Base-by-base conservation (phyloP, 805 yeast genomes). In the Ogataea methylovora region DNA sequence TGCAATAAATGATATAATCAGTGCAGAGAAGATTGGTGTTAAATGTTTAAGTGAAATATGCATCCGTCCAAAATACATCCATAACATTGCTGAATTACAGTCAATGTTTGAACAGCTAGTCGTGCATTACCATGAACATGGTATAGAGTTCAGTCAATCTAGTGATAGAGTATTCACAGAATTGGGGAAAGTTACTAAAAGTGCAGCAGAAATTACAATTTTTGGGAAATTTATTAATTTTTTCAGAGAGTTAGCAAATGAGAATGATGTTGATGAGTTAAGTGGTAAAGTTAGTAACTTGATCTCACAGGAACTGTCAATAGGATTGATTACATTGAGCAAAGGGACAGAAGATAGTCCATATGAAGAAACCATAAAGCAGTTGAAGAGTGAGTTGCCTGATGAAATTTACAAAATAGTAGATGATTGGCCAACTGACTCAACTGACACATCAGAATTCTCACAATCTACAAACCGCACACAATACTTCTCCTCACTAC, bases 101-200 rank as follows among this genome's bases (percentile, higher is more conserved):
- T 46, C 53, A 12, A 60, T 62, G 67, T 24, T 63, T 16, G 40
- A 41, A 10, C 66, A 61, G 33, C 33, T 59, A 29, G 44, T 44
- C 14, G 31, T 32, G n/a, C 51, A 49, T 30, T 58, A 46, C 35
- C 28, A 39, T 5, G 32, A 34, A 4, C 39, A 44, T 15, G 49
- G 45, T 1, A 32, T 49, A 16, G 20, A 34, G 4, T 47, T 51
- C 35, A 33, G 13, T 30, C 39, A 10, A 38, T 42, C 11, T 4
- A 14, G 16, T 11, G 25, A 29, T 12, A 29, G 33, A 4, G 33
- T 41, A 16, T 41, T 44, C 23, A 38, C 44, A 2, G 47, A 43
- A 29, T 4, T 25, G n/a, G 38, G 23, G 3, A 29, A 36, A 21
- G 13, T 30, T 3, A 8, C 27, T 13, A 27, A 23, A 12, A 16